These are phyloP conservation scores for Colletotrichum agaves DNA, from an alignment of 2,329 filamentous ascomycete species.

Conservation along the genomic window DNA sequence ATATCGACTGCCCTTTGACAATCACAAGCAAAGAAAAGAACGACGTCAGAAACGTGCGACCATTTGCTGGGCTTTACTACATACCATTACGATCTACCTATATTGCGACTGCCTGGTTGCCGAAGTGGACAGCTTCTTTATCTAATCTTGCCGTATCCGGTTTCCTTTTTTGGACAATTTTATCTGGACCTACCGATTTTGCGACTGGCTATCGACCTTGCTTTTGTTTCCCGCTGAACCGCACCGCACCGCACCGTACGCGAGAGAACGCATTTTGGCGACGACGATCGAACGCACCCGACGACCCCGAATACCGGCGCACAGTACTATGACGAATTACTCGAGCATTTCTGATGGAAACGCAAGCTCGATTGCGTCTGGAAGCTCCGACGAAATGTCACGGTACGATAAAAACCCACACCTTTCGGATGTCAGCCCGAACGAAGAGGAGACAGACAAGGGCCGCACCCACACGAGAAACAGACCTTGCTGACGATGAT, in stretches of 20 bases:
- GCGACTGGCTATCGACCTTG: background rate
- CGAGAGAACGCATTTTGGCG: slow-evolving; percentile 24
- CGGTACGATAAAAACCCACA: slow-evolving; percentile 30
- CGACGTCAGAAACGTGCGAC: background rate
- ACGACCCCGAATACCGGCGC: background rate
- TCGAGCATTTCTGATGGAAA: slow-evolving; percentile 62
- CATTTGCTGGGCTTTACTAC: background rate
- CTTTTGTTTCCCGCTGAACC: background rate
- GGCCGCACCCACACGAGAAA: background rate
- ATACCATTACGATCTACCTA: background rate
- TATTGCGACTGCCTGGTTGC: background rate
- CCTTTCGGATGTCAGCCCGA: background rate
- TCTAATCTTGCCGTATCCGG: slow-evolving; percentile 28
- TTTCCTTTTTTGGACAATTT: slow-evolving; percentile 14
- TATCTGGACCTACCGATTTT: slow-evolving; percentile 21
- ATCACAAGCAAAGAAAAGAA: background rate
- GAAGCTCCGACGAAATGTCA: slow-evolving; percentile 37
- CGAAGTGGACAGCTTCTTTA: slow-evolving; percentile 6
- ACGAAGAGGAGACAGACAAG: background rate
- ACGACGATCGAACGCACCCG: slow-evolving; percentile 9
- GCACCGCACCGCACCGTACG: background rate
- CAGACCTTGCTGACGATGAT: slow-evolving; percentile 23
- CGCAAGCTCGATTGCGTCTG: slow-evolving; percentile 41
- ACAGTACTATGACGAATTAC: slow-evolving; percentile 62
- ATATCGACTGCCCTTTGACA: background rate